These are phyloP conservation scores for Cladosporium sp. DNA, from an alignment of 2,329 filamentous ascomycete genomes.

Conservation along the genomic window DNA sequence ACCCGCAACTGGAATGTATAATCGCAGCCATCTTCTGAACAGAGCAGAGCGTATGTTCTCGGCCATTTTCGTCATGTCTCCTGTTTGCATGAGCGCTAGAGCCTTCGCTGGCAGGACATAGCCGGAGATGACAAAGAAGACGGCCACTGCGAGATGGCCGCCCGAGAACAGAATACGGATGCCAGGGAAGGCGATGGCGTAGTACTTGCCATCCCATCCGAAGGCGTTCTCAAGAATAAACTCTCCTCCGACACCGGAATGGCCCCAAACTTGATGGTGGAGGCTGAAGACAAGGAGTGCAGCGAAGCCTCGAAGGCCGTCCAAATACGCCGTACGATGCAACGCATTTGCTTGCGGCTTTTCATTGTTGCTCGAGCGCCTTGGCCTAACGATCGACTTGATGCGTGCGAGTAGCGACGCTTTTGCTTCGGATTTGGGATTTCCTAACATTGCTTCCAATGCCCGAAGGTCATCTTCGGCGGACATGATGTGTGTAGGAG, in stretches of 20 bases:
- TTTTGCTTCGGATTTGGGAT: not conserved
- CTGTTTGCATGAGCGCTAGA: slow-evolving; percentile 40
- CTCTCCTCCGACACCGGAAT: slow-evolving; percentile 37
- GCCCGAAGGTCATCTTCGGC: not conserved
- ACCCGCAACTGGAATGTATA: slow-evolving; percentile 50
- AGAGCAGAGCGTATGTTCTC: slow-evolving; percentile 46
- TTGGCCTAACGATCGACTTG: not conserved
- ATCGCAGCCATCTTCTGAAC: slow-evolving; percentile 49
- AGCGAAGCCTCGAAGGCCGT: slow-evolving; percentile 64
- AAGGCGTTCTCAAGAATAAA: slow-evolving; percentile 50
- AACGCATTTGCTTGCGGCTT: slow-evolving; percentile 20
- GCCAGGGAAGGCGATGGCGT: slow-evolving; percentile 52
- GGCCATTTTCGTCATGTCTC: slow-evolving; percentile 35
- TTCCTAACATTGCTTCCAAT: slow-evolving; percentile 9
- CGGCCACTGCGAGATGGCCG: slow-evolving; percentile 56
- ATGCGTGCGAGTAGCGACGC: not conserved
- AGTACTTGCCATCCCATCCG: slow-evolving; percentile 46
- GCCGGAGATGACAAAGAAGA: slow-evolving; percentile 51
- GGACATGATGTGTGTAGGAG: not conserved
- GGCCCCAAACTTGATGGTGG: slow-evolving; percentile 56
- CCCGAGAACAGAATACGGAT: slow-evolving; percentile 59
- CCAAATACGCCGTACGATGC: slow-evolving; percentile 57
- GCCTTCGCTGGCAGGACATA: slow-evolving; percentile 49
- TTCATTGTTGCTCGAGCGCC: slow-evolving; percentile 29
- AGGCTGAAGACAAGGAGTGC: slow-evolving; percentile 63